Evolutionary conservation across 306 rosid genomes (phyloP).

Genomic region (Corylus avellana): DNA sequence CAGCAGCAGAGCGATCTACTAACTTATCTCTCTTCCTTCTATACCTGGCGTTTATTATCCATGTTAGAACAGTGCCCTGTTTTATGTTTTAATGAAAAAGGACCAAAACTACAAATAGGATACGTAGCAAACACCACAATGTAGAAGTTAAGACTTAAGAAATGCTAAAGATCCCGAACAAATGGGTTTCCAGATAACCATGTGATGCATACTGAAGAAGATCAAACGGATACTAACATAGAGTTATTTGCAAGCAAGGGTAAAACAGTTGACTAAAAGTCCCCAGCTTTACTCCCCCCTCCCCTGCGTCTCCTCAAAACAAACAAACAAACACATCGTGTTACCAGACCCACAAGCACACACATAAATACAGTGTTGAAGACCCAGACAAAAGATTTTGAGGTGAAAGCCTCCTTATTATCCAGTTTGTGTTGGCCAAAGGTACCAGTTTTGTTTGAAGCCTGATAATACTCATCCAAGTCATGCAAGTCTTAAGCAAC

Average conservation of each 20-base stretch:
- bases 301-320: background rate
- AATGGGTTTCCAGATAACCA: background rate
- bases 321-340: background rate
- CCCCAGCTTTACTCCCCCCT: background rate
- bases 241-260: background rate
- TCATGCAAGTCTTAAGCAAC: background rate
- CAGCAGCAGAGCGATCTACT: conserved; percentile 61
- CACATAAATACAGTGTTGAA: background rate
- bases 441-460: background rate
- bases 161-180: background rate
- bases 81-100: conserved; percentile 14
- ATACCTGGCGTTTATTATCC: conserved; percentile 52
- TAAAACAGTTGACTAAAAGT: background rate
- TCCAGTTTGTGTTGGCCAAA: conserved; percentile 5
- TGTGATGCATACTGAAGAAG: background rate
- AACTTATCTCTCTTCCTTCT: conserved; percentile 87
- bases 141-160: background rate
- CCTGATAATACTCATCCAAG: background rate
- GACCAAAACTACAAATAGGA: conserved; percentile 19
- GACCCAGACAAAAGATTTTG: conserved; percentile 2
- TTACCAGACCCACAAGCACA: background rate
- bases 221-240: background rate
- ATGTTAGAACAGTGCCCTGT: conserved; percentile 18
- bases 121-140: conserved; percentile 2
- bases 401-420: background rate